Evolutionary conservation across 2,329 filamentous ascomycete species (phyloP).

Genomic region (Aureobasidium subglaciale): DNA sequence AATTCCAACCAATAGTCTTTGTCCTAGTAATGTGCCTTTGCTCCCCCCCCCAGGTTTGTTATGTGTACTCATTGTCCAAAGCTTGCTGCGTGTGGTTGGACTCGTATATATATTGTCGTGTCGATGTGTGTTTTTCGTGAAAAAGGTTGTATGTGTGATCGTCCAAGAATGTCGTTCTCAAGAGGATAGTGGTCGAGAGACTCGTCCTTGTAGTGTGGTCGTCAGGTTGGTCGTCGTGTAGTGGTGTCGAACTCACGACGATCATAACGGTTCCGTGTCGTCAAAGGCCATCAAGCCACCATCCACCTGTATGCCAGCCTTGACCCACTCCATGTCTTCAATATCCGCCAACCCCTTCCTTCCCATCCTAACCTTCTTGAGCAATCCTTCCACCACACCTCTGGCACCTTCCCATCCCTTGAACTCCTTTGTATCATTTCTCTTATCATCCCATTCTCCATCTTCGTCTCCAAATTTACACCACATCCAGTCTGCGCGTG

Average conservation of each 20-base stretch:
- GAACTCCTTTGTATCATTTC: conserved; percentile 57
- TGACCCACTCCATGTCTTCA: conserved; percentile 67
- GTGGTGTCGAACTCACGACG: background rate
- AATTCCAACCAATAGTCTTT: no score
- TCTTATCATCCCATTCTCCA: conserved; percentile 81
- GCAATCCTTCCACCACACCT: conserved; percentile 71
- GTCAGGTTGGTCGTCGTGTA: no score
- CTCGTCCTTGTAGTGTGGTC: no score
- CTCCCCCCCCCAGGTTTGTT: no score
- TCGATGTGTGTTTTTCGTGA: no score
- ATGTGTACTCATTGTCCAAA: no score
- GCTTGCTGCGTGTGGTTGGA: no score
- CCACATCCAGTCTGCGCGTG: conserved; percentile 93
- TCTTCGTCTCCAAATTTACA: conserved; percentile 75
- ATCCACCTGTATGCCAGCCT: conserved; percentile 62
- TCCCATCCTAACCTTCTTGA: conserved; percentile 70
- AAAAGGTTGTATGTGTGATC: no score
- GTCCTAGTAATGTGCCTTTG: no score
- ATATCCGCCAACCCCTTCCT: conserved; percentile 72
- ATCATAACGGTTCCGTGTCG: background rate
- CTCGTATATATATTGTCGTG: no score
- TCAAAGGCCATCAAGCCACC: conserved; percentile 32
- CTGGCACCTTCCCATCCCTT: conserved; percentile 62
- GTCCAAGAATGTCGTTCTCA: no score
- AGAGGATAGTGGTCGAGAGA: no score